Evolutionary conservation across 805 yeast species (phyloP), one percentile per base, ranked within the genome.

Genomic region (Saccharomycopsis oosterbeekiorum): DNA sequence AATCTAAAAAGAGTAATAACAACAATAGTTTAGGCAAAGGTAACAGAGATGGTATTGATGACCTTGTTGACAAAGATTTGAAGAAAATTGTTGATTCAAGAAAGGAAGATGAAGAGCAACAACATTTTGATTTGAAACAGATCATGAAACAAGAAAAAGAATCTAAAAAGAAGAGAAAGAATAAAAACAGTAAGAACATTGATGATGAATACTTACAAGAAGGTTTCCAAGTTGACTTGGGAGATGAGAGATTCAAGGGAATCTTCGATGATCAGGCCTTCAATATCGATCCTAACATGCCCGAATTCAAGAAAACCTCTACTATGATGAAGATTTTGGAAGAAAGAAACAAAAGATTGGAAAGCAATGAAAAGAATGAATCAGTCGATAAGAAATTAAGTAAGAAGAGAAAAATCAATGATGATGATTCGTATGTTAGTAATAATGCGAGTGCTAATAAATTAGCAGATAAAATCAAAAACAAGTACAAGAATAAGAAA

Each of bases 211-310:
- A 74, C 54, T 75, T 75, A 58, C 82, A 76, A 63, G 82, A 76
- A 56, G 75, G 72, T 36, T 60, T 63, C 12, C 77, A 80, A 66
- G 81, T 91, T 54, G 91, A 89, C 68, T 81, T 89, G 68, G 19
- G 51, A 12, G 99, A 94, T 77, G 84, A 87, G 15, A 85, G 99
- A 75, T 94, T 94, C 77, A 80, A 80, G 56, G 96, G 87, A 66
- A 78, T 91, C 65, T 89, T 86, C 69, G 90, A 90, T 68, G 85
- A 84, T 64, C 97, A 89, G 65, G 94, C 87, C 64, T 94, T 84
- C 74, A 97, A 97, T 12, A 91, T 96, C 70, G 99, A 96, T 73
- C 96, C 97, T 24, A 85, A 96, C 21, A 84, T 80, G 69, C 88
- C 96, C n/a, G 96, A 89, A 71, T 93, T 82, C 78, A 91, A 88